Conservation (phyloP, 2,329 filamentous ascomycete species). For the Dothiorella sarmentorum region DNA sequence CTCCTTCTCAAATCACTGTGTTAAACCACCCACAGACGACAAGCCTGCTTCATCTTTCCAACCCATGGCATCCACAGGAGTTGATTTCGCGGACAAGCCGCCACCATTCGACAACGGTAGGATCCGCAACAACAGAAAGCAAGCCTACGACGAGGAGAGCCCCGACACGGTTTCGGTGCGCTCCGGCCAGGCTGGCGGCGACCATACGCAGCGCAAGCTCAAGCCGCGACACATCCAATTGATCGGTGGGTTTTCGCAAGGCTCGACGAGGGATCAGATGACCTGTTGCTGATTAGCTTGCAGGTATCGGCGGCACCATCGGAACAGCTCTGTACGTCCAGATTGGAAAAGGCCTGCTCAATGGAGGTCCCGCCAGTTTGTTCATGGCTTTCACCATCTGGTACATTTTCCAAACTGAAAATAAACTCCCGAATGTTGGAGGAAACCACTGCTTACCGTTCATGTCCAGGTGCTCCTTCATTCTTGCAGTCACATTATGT, state of each 20-base stretch:
- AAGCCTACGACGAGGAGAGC: conserved; percentile 23
- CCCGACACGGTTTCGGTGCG: conserved; percentile 15
- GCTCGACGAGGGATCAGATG: background rate
- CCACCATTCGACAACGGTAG: conserved; percentile 24
- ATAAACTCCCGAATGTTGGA: background rate
- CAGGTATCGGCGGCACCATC: conserved; percentile 42
- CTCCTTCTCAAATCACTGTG: conserved; percentile 35
- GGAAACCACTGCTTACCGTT: conserved; percentile 5
- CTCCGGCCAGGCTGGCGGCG: conserved; percentile 20
- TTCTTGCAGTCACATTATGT: conserved; percentile 41
- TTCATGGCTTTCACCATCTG: conserved; percentile 47
- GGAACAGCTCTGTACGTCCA: conserved; percentile 49
- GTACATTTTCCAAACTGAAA: conserved; percentile 27
- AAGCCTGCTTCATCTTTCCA: background rate
- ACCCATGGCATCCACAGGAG: conserved; percentile 35
- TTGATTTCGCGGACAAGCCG: conserved; percentile 25
- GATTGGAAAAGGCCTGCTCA: conserved; percentile 45
- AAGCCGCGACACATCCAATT: conserved; percentile 48
- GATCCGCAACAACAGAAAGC: conserved; percentile 29
- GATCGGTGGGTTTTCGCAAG: conserved; percentile 32
- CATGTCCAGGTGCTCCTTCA: conserved; percentile 39
- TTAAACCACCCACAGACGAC: conserved; percentile 16
- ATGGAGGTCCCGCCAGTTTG: conserved; percentile 45
- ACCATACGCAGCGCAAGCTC: conserved; percentile 44
- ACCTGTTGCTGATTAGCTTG: background rate